Conservation (phyloP, 2,329 filamentous ascomycete genomes). For the Cercospora citrullina region DNA sequence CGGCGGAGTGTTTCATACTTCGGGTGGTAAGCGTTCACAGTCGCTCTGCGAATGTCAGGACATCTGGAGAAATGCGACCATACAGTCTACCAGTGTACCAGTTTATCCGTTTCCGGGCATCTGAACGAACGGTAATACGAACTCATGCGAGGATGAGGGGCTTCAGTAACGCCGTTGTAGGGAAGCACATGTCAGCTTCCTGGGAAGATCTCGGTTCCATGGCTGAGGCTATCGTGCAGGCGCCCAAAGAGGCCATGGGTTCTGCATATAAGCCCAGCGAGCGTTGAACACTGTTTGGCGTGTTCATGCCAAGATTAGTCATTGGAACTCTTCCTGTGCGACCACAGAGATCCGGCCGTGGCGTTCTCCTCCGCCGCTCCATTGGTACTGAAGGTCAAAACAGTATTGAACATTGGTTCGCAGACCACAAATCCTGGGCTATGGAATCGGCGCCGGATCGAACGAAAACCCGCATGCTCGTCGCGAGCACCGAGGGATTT, state of each 20-base stretch:
- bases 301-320: not conserved
- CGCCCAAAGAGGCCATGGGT: not conserved
- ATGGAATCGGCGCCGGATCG: not conserved
- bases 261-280: not conserved
- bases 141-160: not conserved
- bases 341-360: not conserved
- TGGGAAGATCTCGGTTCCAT: conserved; percentile 2
- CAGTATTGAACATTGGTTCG: not conserved
- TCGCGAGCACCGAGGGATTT: not conserved
- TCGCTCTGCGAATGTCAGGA: not conserved
- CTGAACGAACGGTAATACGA: not conserved
- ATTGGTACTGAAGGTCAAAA: not conserved
- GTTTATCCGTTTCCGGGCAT: not conserved
- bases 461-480: not conserved
- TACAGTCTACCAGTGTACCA: not conserved
- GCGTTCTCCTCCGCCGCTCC: not conserved
- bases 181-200: not conserved
- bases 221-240: not conserved
- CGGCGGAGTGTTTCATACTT: not conserved
- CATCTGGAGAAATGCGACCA: not conserved
- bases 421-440: not conserved
- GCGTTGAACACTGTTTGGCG: not conserved
- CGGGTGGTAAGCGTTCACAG: not conserved
- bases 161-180: not conserved
- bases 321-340: not conserved